Base-by-base conservation (phyloP, 305 asterid species). In the Solanum hybrid region DNA sequence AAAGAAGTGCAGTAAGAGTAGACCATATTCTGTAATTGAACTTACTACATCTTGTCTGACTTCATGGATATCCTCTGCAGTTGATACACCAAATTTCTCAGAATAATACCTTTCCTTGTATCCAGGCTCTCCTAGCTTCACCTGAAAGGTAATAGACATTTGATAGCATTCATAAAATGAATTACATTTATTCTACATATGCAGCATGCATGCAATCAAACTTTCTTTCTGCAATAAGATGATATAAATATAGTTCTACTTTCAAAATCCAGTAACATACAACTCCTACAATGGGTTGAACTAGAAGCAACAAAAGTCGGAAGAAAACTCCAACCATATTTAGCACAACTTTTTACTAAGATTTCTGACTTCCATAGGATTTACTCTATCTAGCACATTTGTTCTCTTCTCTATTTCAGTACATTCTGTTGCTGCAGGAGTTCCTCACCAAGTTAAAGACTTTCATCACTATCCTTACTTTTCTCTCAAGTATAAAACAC, bases 121-220 rank as follows among this genome's bases (percentile, higher is more conserved):
- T 91, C 99, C 99, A 89, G 98, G 99, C 92, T 96, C 98, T 90
- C 99, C 99, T 86, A 97, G 92, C 91, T 93, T 96, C 90, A 97
- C 95, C 99, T 97, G 96, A 90, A 85, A 92, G 86, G 88, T 31
- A 85, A 56, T 20, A 32, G n/a, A 56, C 76, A 51, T 85, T 85
- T 51, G 72, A 85, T 56, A 35, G 22, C 32, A 32, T 85, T 20
- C 46, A 85, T 56, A 14, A 85, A 32, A 32, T 22, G 46, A 85
- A 60, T 56, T 85, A 31, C 76, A 85, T 85, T 82, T 46, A 84
- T 51, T 81, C 86, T 46, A 26, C 86, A 46, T 82, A 84, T 46
- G 87, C 87, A 46, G 40, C 87, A 84, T 20, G 20, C 40, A 31
- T 46, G 40, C 87, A 46, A 51, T 29, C 87, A 84, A 84, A 51